Conservation (phyloP, 2,329 filamentous ascomycete species). For the Arthrobotrys entomopaga region DNA sequence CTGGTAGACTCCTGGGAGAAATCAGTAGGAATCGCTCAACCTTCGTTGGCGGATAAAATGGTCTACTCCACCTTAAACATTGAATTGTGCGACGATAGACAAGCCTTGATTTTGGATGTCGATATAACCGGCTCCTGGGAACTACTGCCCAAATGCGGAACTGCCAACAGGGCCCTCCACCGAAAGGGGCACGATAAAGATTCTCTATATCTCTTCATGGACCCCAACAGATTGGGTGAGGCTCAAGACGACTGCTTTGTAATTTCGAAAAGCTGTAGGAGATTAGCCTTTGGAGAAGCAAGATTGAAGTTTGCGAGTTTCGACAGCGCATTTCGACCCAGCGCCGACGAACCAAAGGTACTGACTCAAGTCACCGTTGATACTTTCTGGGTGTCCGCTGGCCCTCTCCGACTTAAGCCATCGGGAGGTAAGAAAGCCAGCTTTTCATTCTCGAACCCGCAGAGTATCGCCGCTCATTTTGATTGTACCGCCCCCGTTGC, state of each 20-base stretch:
- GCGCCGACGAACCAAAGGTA: background rate
- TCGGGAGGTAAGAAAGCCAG: conserved; percentile 13
- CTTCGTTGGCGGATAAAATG: conserved; percentile 62
- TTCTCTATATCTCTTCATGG: conserved; percentile 69
- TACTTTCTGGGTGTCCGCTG: conserved; percentile 28
- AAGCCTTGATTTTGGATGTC: conserved; percentile 58
- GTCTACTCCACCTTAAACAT: conserved; percentile 65
- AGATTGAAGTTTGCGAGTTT: conserved; percentile 65
- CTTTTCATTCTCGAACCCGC: conserved; percentile 8
- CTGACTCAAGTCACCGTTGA: conserved; percentile 28
- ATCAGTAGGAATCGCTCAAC: conserved; percentile 62
- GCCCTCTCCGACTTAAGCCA: conserved; percentile 25
- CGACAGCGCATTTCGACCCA: conserved; percentile 62
- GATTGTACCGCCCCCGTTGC: conserved; percentile 17
- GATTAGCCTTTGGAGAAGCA: conserved; percentile 64
- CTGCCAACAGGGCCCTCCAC: conserved; percentile 68
- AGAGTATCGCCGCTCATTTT: conserved; percentile 7
- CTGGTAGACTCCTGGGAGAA: conserved; percentile 62
- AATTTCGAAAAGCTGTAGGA: conserved; percentile 66
- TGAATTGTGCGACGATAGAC: conserved; percentile 59
- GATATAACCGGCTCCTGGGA: conserved; percentile 67
- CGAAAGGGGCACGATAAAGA: conserved; percentile 60
- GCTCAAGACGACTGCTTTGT: conserved; percentile 68
- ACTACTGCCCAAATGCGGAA: conserved; percentile 69
- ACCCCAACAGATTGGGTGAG: conserved; percentile 66